Conservation (phyloP, 1,284 basidiomycete genomes). For the Retiboletus flavoniger region DNA sequence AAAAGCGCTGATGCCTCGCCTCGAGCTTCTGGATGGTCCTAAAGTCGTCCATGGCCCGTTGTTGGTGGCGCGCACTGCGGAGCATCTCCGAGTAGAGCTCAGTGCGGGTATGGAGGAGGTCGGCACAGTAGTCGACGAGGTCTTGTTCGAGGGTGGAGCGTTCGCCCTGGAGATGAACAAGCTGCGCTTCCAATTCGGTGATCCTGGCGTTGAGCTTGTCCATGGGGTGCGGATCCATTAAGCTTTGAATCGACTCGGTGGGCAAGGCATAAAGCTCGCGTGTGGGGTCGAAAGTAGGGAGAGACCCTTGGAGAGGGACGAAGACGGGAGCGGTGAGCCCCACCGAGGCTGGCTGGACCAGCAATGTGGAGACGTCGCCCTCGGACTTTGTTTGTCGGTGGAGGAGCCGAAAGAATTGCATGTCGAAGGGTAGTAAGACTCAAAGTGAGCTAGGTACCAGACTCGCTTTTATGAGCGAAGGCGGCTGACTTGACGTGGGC, state of each 20-base stretch:
- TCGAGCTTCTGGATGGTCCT: slow-evolving; percentile 32
- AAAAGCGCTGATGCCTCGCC: slow-evolving; percentile 28
- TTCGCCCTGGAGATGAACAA: slow-evolving; percentile 15
- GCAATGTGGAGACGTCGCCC: slow-evolving; percentile 31
- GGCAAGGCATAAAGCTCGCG: slow-evolving; percentile 24
- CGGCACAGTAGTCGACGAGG: slow-evolving; percentile 31
- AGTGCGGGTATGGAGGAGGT: slow-evolving; percentile 32
- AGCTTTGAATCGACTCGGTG: not conserved
- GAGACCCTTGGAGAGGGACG: slow-evolving; percentile 20
- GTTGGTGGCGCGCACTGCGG: slow-evolving; percentile 20
- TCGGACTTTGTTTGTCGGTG: slow-evolving; percentile 40
- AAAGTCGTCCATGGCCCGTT: slow-evolving; percentile 30
- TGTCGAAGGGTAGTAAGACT: slow-evolving; percentile 11
- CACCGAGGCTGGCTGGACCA: slow-evolving; percentile 7
- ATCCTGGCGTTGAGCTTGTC: slow-evolving; percentile 10
- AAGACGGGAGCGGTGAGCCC: slow-evolving; percentile 20
- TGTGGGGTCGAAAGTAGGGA: slow-evolving; percentile 27
- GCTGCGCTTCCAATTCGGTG: slow-evolving; percentile 15
- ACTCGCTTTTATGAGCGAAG: slow-evolving; percentile 16
- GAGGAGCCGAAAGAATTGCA: slow-evolving; percentile 40
- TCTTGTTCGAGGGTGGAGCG: slow-evolving; percentile 23
- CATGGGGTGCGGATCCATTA: not conserved
- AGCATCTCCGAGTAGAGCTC: slow-evolving; percentile 34
- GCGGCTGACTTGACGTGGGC: no score
- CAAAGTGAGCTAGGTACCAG: not conserved